Base-by-base conservation (phyloP, 805 yeast genomes). In the Lipomyces yamanashiensis region DNA sequence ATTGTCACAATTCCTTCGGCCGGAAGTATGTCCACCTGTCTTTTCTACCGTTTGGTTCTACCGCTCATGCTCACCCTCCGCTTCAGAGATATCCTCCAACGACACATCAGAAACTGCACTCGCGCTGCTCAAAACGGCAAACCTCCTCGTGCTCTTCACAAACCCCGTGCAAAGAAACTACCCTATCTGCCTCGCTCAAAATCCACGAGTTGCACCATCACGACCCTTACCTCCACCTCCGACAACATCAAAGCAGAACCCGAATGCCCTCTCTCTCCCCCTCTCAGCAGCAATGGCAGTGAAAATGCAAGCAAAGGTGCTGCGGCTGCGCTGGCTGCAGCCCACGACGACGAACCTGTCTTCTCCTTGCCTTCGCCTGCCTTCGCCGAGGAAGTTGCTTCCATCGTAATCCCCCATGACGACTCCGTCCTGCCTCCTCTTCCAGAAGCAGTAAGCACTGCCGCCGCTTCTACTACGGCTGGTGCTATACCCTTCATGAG, bases 1-100 rank as follows among this genome's bases (percentile, higher is more conserved):
- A 57, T 17, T 67, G 70, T 51, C 49, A 58, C 19, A 55, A 64
- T 39, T 41, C 59, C 21, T 67, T 67, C 44, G 56, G 62, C 19
- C 68, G 70, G 34, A 64, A 64, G 52, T 66, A 62, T 28, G 57
- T 62, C 28, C 28, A 28, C 5, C 5, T 28, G 2, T 28, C 28
- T 19, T 13, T 15, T 34, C 28, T 13, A 17, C n/a, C 8, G 7
- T 10, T 10, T 6, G 17, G 39, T 48, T 9, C 28, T 7, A 12
- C 37, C 10, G 36, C 57, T 28, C 7, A 28, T 23, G 37, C 21
- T 40, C 6, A 7, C 15, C 37, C 21, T 21, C 9, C 15, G 17
- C 28, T 23, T 2, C 48, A 53, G 57, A 36, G 57, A 53, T 21
- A 53, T 53, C 48, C 39, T 53, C 2, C 57, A 53, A 21, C 57